Base-by-base conservation (phyloP, 73 alveolate genomes). In the Paraurostyla sp. region DNA sequence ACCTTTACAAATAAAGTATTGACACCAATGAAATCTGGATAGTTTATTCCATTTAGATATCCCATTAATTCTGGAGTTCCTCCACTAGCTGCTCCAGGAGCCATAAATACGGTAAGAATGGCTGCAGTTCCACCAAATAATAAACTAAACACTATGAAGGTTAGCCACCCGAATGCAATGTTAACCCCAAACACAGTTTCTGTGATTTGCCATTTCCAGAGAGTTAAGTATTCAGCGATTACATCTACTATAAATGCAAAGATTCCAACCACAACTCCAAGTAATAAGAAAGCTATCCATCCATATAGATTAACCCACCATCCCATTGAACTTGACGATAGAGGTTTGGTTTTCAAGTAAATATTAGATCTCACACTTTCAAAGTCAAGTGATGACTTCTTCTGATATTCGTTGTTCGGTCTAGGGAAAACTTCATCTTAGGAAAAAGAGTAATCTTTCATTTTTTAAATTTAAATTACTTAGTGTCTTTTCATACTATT, bases 51-150 rank as follows among this genome's bases (percentile, higher is more conserved):
- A 48, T 89, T 89, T 0, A 89, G 71, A 57, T 78, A 78, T 0
- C 92, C 95, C 92, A 82, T 89, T 3, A 89, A 57, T 46, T 89
- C 91, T 0, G 95, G 85, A 3, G 78, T 83, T 3, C 95, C 95
- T 1, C 89, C 80, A 41, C 88, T 68, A 4, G 92, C 89, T 23
- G 95, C 95, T 43, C 89, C 89, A 6, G 95, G 92, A 13, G 80
- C 95, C 59, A 80, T 59, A 56, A 41, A 89, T 18, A 63, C 71
- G 4, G 95, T 89, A 43, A 89, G 9, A 0, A 48, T 23, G 27
- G 83, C 88, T 23, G 92, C 91, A 42, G 62, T 51, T 13, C 71
- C 88, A 4, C 89, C 95, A 22, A 81, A 62, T 15, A 54, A 27
- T 0, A 59, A 22, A 25, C 81, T 27, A 54, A 88, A 46, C 41